Percentiles rank a stretch among this genome's conserved stretches.
Conservation (phyloP, 805 yeast species). For the Babjeviella inositovora region DNA sequence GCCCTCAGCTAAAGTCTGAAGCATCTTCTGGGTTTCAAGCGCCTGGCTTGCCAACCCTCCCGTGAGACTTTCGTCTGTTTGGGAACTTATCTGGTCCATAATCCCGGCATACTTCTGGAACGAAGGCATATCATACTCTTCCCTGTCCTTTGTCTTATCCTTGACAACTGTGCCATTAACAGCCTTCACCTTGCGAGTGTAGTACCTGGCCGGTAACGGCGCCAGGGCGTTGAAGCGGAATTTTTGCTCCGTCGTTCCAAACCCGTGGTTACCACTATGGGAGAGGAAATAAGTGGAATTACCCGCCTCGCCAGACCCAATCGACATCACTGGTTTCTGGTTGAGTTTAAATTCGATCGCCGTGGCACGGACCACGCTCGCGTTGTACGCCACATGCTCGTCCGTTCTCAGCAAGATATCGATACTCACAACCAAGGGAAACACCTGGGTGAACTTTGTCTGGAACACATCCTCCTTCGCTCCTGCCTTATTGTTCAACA, state of each 20-base stretch:
- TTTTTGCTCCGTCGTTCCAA: slow-evolving; percentile 17
- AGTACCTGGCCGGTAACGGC: slow-evolving; percentile 7
- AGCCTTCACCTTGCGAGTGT: slow-evolving; percentile 16
- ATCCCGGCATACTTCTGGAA: no score
- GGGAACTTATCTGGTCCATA: no score
- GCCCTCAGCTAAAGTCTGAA: no score
- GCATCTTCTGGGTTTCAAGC: no score
- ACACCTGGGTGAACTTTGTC: slow-evolving; percentile 6
- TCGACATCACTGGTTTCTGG: slow-evolving; percentile 6
- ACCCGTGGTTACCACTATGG: slow-evolving; percentile 28
- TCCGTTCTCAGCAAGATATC: slow-evolving; percentile 6
- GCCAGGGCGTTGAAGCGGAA: slow-evolving; percentile 8
- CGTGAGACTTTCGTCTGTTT: no score
- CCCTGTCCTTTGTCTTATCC: no score
- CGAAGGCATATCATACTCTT: no score
- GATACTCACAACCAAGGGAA: slow-evolving; percentile 13
- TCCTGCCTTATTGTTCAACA: slow-evolving; percentile 6
- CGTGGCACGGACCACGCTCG: slow-evolving; percentile 9
- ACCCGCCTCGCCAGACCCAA: slow-evolving; percentile 21
- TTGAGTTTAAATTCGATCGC: slow-evolving; percentile 5
- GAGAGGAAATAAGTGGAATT: slow-evolving; percentile 22
- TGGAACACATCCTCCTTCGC: slow-evolving; percentile 5
- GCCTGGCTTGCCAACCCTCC: no score
- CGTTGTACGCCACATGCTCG: slow-evolving; percentile 10
- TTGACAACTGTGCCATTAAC: slow-evolving; percentile 12